These are phyloP conservation scores for Melanogaster broomeanus DNA, from an alignment of 768 basidiomycete species.

Conservation along the genomic window DNA sequence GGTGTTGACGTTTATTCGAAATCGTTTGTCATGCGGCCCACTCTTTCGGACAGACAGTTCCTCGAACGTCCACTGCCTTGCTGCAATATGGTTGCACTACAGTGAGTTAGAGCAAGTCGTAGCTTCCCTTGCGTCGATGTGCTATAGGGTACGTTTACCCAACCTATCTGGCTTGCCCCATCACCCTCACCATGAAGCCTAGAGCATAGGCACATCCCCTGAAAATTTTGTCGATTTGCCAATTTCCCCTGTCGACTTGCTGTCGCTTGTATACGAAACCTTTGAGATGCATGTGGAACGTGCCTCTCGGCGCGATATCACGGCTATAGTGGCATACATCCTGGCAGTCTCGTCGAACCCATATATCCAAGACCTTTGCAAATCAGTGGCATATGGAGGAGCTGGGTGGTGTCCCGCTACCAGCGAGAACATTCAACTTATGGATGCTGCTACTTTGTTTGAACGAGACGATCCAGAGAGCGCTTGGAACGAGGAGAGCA, in stretches of 20 bases:
- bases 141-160: conserved; percentile 51
- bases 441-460: conserved; percentile 18
- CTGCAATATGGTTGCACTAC: conserved; percentile 53
- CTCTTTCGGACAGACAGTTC: conserved; percentile 31
- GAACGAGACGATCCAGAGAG: conserved; percentile 38
- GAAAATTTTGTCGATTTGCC: conserved; percentile 46
- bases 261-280: conserved; percentile 62
- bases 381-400: conserved; percentile 55
- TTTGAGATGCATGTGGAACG: conserved; percentile 55
- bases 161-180: background rate
- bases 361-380: conserved; percentile 59
- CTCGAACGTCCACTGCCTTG: conserved; percentile 28
- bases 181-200: conserved; percentile 7
- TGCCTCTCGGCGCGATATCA: conserved; percentile 48
- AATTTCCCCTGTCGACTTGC: conserved; percentile 46
- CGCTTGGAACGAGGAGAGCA: conserved; percentile 41
- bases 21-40: conserved; percentile 41
- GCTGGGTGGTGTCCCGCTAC: conserved; percentile 21
- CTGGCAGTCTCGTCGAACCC: conserved; percentile 62
- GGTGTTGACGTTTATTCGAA: conserved; percentile 52
- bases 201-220: conserved; percentile 34
- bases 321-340: conserved; percentile 65
- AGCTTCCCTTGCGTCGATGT: conserved; percentile 56
- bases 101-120: conserved; percentile 50
- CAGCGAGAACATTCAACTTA: conserved; percentile 12